phyloP scores from a whole-genome alignment of 495 filamentous ascomycete species.

The Thermothielavioides terrestris region DNA sequence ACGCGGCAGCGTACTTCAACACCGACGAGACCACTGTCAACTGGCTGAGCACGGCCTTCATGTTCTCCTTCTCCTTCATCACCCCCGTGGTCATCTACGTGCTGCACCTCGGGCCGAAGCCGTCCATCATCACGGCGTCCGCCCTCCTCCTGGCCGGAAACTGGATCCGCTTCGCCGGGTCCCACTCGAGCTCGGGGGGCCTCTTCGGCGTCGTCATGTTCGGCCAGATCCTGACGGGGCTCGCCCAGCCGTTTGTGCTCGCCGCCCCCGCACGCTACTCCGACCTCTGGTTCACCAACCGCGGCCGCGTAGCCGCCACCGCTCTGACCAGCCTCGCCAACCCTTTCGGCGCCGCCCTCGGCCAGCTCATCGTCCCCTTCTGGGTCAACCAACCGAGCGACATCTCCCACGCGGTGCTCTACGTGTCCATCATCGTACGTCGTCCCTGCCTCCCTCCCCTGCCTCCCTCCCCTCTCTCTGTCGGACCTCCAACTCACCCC shows the following conservation, averaged over 20 bases:
- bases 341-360: constrained; percentile 79
- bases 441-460: constrained; percentile 7
- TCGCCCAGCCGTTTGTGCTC: constrained; percentile 88
- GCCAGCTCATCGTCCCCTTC: constrained; percentile 74
- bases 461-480: neutral
- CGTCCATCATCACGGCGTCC: constrained; percentile 64
- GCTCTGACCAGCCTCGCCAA: constrained; percentile 79
- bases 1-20: constrained; percentile 64
- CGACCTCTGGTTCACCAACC: constrained; percentile 87
- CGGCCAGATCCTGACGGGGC: constrained; percentile 85
- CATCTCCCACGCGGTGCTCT: constrained; percentile 76
- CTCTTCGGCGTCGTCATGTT: constrained; percentile 74
- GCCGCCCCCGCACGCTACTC: constrained; percentile 84
- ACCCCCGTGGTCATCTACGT: constrained; percentile 69
- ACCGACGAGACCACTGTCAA: constrained; percentile 74
- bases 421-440: constrained; percentile 74
- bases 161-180: constrained; percentile 87
- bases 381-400: constrained; percentile 54
- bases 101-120: constrained; percentile 72
- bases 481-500: constrained; percentile 1
- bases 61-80: constrained; percentile 72
- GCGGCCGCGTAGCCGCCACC: constrained; percentile 77
- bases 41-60: constrained; percentile 80
- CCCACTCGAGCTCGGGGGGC: constrained; percentile 45
- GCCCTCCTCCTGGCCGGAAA: constrained; percentile 71